Base-by-base conservation (phyloP, 1,284 basidiomycete species). In the Trametes hirsuta region DNA sequence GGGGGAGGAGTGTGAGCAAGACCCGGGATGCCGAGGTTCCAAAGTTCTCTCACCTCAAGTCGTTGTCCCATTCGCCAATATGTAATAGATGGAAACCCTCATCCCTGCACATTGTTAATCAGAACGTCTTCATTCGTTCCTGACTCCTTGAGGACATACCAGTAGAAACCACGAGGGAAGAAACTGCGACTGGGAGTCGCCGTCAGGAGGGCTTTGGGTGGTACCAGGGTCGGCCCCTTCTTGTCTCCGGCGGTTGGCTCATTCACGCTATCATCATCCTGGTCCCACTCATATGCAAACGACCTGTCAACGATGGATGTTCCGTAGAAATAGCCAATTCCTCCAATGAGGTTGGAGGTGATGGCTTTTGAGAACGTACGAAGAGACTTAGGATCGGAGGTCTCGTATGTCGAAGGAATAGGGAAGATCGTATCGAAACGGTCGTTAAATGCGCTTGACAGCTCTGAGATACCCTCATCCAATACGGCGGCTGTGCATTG, bases 91-190 rank as follows among this genome's bases (percentile, higher is more conserved):
- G 96, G 80, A 98, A 98, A 1, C 95, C 95, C 76, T 98, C 95
- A 71, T 98, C 95, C 94, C 91, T 92, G 66, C 15, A 11, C 49
- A 15, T 25, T 22, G 37, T 18, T 15, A 61, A 5, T 53, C 56
- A 25, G 30, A 45, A 46, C 25, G 30, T 42, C 47, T 62, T 48
- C 61, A 49, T 50, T 34, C 34, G 44, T 22, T n/a, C 42, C 53
- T 21, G 25, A n/a, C 22, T 15, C 6, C 30, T 1, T 30, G 8
- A 8, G 30, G 40, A 55, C 77, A 41, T 72, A 91, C 93, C 95
- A 98, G 75, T 98, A 98, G 74, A 98, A 98, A 22, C 95, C 95
- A 72, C 95, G 83, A 1, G 95, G 95, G 80, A 98, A 98, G 79
- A 97, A 96, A 67, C 93, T 95, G 49, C 96, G 84, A 72, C 94